Conservation (phyloP, 768 basidiomycete species). For the Ramaria rubella region DNA sequence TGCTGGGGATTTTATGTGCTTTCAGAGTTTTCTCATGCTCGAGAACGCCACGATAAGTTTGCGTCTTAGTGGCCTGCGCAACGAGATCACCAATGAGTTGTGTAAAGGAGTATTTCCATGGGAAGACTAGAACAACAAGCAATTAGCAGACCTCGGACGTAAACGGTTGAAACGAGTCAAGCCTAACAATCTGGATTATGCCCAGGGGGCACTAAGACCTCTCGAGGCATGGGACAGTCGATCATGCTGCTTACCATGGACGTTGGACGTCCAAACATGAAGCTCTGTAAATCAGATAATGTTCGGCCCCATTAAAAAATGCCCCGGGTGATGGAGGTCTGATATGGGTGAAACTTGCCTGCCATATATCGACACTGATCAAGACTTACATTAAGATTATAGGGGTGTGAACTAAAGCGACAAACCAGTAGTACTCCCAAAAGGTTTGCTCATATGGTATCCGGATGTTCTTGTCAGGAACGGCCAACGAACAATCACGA, state of each 20-base stretch:
- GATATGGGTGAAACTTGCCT: constrained; percentile 1
- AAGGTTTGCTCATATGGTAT: constrained; percentile 3
- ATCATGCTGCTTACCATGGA: constrained; percentile 2
- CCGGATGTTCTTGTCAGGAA: neutral
- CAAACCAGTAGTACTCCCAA: constrained; percentile 8
- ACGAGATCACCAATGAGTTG: neutral
- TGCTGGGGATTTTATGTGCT: neutral
- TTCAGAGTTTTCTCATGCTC: neutral
- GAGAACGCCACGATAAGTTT: constrained; percentile 1
- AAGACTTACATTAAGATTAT: neutral
- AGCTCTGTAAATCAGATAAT: neutral
- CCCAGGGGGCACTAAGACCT: neutral
- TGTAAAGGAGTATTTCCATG: constrained; percentile 10
- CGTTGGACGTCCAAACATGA: constrained; percentile 11
- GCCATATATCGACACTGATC: constrained; percentile 5
- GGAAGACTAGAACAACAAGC: constrained; percentile 2
- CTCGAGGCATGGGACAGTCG: neutral
- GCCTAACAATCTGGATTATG: constrained; percentile 5
- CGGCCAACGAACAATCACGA: constrained; percentile 1
- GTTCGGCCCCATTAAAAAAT: neutral
- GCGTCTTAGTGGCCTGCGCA: neutral
- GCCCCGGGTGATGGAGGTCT: no score
- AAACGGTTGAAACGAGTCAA: neutral
- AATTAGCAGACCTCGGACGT: neutral
- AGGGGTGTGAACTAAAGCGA: neutral